phyloP scores from a whole-genome alignment of 2,329 filamentous ascomycete species.

The Aspergillus oerlinghausenensis region DNA sequence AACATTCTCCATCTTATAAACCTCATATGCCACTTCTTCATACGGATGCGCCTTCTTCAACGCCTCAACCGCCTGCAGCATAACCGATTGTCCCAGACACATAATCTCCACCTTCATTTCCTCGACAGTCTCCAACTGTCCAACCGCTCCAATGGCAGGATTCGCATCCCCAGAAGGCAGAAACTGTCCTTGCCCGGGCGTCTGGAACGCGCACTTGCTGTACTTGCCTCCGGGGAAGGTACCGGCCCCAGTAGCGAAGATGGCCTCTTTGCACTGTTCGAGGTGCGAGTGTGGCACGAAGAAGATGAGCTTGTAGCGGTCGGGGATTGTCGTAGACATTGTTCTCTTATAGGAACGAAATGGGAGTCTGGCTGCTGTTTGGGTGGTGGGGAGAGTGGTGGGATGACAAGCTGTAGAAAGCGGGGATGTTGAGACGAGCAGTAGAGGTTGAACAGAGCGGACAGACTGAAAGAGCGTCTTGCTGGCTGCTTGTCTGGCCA shows the following conservation, averaged over 20 bases:
- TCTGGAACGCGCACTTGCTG: slow-evolving; percentile 38
- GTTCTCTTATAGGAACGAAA: slow-evolving; percentile 2
- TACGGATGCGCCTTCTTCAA: slow-evolving; percentile 43
- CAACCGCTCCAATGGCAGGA: slow-evolving; percentile 38
- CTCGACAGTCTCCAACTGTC: slow-evolving; percentile 36
- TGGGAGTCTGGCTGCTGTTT: background rate
- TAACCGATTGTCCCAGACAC: slow-evolving; percentile 36
- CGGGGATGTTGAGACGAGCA: background rate
- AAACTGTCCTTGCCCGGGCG: slow-evolving; percentile 39
- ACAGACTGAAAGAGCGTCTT: background rate
- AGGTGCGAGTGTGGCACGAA: slow-evolving; percentile 38
- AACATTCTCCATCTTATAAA: slow-evolving; percentile 41
- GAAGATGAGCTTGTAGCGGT: slow-evolving; percentile 43
- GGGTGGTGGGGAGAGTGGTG: background rate
- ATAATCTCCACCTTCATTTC: slow-evolving; percentile 43
- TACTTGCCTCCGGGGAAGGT: slow-evolving; percentile 40
- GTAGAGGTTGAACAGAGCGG: background rate
- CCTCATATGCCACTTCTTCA: slow-evolving; percentile 43
- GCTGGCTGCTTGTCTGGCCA: background rate
- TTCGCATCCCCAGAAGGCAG: slow-evolving; percentile 36
- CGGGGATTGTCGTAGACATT: slow-evolving; percentile 23
- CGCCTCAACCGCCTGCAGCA: slow-evolving; percentile 37
- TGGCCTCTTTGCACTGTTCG: slow-evolving; percentile 38
- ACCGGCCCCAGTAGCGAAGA: slow-evolving; percentile 41
- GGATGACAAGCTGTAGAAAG: background rate